These are phyloP conservation scores for Brassica rapa DNA, from an alignment of 345 rosid species.

Conservation along the genomic window DNA sequence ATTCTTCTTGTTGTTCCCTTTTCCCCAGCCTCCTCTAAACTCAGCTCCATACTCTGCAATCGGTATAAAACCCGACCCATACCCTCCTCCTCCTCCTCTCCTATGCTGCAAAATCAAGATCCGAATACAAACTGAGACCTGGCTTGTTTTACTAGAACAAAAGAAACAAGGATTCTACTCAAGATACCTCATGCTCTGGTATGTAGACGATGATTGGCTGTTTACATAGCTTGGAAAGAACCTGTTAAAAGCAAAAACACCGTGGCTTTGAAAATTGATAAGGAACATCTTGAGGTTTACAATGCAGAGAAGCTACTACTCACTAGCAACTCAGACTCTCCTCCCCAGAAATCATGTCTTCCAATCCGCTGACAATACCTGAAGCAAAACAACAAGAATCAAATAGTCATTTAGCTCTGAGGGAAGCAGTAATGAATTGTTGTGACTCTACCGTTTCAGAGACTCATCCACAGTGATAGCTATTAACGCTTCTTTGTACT, in stretches of 20 bases:
- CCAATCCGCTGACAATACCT: constrained; percentile 81
- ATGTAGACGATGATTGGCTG: constrained; percentile 81
- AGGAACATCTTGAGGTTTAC: neutral
- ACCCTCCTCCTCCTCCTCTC: constrained; percentile 45
- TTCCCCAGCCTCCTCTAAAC: constrained; percentile 55
- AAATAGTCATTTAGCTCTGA: neutral
- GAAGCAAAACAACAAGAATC: constrained; percentile 12
- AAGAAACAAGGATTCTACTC: constrained; percentile 6
- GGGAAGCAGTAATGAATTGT: neutral
- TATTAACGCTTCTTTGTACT: constrained; percentile 72
- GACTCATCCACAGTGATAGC: constrained; percentile 84
- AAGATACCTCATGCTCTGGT: constrained; percentile 74
- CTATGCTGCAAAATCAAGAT: constrained; percentile 50
- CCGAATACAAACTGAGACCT: neutral
- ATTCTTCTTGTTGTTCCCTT: constrained; percentile 54
- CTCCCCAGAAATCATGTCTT: constrained; percentile 89
- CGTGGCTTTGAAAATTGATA: neutral
- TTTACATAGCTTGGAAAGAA: constrained; percentile 72
- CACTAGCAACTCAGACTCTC: constrained; percentile 92
- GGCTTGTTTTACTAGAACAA: neutral
- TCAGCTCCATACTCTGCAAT: constrained; percentile 81
- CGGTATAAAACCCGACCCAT: constrained; percentile 75
- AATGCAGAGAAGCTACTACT: constrained; percentile 32
- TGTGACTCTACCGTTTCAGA: constrained; percentile 59
- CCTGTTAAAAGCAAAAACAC: constrained; percentile 47